These are phyloP conservation scores for Monosporascus sp. DNA, from an alignment of 2,329 filamentous ascomycete species.

Conservation along the genomic window DNA sequence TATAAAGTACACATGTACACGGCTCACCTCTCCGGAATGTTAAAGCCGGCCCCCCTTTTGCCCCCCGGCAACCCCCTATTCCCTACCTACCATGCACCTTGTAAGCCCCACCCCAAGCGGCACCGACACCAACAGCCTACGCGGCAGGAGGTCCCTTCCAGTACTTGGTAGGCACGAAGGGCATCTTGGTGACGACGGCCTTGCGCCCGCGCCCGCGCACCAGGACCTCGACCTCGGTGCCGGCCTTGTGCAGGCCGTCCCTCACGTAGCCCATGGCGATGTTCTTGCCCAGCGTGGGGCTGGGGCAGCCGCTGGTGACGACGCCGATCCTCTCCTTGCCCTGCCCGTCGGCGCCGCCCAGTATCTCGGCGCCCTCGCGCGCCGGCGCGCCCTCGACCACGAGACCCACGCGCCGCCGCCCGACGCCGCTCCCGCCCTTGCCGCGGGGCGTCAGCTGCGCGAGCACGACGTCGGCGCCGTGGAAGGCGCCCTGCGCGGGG, in stretches of 20 bases:
- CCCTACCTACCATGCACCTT: too few species aligned
- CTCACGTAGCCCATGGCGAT: slow-evolving; percentile 94
- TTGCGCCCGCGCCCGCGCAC: slow-evolving; percentile 72
- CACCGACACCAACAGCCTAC: neutral
- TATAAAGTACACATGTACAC: too few species aligned
- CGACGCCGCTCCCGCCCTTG: slow-evolving; percentile 66
- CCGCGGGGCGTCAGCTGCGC: slow-evolving; percentile 68
- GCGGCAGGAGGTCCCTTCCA: slow-evolving; percentile 40
- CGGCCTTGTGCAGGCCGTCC: slow-evolving; percentile 75
- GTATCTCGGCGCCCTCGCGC: slow-evolving; percentile 78
- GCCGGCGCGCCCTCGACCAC: slow-evolving; percentile 82
- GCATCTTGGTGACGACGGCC: slow-evolving; percentile 80
- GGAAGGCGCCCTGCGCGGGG: slow-evolving; percentile 60
- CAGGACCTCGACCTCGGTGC: slow-evolving; percentile 72
- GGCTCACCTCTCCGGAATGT: too few species aligned
- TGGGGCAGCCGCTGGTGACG: slow-evolving; percentile 86
- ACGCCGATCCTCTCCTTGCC: slow-evolving; percentile 58
- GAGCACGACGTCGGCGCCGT: slow-evolving; percentile 74
- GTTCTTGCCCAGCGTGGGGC: slow-evolving; percentile 79
- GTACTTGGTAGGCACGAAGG: slow-evolving; percentile 78
- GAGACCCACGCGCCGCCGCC: slow-evolving; percentile 72
- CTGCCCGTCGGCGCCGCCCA: slow-evolving; percentile 31
- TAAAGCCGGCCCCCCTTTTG: neutral
- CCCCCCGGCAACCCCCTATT: neutral
- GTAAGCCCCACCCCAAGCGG: neutral